Evolutionary conservation across 805 yeast species (phyloP).

Genomic region (Wickerhamiella kurtzmanii): DNA sequence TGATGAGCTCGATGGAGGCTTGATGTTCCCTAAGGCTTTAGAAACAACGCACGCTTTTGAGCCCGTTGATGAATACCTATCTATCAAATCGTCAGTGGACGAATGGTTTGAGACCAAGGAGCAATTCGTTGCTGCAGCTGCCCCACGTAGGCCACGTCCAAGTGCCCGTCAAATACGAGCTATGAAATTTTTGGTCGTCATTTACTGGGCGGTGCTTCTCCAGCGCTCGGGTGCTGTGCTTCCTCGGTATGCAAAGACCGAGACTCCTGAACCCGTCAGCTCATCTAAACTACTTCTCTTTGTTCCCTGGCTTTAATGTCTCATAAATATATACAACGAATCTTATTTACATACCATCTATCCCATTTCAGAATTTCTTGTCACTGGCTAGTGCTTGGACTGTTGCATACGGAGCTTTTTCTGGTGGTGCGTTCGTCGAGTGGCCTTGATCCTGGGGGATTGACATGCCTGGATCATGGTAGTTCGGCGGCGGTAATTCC

Average conservation of each 20-base stretch:
- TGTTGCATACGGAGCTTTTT: background rate
- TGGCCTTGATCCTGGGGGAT: slow-evolving; percentile 28
- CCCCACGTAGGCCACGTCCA: no score
- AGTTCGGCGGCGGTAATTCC: background rate
- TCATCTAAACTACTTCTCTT: background rate
- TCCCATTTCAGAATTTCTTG: no score
- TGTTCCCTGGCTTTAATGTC: background rate
- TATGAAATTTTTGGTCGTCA: slow-evolving; percentile 2
- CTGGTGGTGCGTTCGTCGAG: background rate
- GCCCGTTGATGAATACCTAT: background rate
- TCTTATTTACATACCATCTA: no score
- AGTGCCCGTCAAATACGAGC: background rate
- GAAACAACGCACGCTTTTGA: background rate
- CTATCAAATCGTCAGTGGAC: background rate
- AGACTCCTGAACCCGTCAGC: background rate
- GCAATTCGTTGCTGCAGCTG: background rate
- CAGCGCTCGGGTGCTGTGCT: background rate
- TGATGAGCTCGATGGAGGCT: slow-evolving; percentile 2
- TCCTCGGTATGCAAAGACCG: background rate
- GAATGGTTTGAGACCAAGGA: background rate
- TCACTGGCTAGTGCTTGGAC: background rate
- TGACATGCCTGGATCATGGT: background rate
- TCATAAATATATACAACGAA: no score
- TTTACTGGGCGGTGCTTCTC: slow-evolving; percentile 7
- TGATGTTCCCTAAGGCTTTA: background rate